Base-by-base conservation (phyloP, 176 grass and related monocot genomes). In the Aegilops sharonensis region DNA sequence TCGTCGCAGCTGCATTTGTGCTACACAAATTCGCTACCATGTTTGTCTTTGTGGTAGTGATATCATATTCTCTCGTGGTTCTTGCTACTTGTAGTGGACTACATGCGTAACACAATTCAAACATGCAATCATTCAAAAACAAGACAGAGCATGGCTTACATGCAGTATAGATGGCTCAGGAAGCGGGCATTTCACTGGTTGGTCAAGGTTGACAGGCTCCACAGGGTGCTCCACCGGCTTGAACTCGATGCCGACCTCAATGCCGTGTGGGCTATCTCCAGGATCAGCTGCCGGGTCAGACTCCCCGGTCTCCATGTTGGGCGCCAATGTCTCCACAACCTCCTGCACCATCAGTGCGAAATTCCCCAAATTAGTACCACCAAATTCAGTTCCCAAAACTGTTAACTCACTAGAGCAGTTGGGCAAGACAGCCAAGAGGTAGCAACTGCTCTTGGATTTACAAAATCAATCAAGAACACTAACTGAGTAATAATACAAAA, bases 121-220 rank as follows among this genome's bases (percentile, higher is more conserved):
- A 45, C 68, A 86, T 77, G 57, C 27, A 57, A 80, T 27, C 82
- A 15, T 18, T 14, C 84, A 21, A 20, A 80, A 63, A 35, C 13
- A 82, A 85, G 35, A 3, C 3, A 52, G 0, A 54, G 15, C 15
- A 54, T 54, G 50, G 81, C 93, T 93, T 89, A 95, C 97, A 92
- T 98, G 91, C 21, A 98, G 81, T 90, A 96, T 94, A 70, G 97
- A 99, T 69, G 94, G 94, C 81, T 99, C 94, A 83, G 94, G 94
- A 68, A 94, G 78, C 2, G 97, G 97, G 83, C 97, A 99, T 87
- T 89, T 94, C 52, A 99, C 87, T 30, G 97, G 97, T 36, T 92
- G 92, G 77, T 99, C 97, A 45, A 90, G 87, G 84, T 94, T 94
- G 57, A 91, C 54, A 84, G 97, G 97, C 77, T 99, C 97, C 52